Evolutionary conservation across 225 moss, liverwort and hornwort species (phyloP).

Genomic region (Physcomitrellopsis africana): DNA sequence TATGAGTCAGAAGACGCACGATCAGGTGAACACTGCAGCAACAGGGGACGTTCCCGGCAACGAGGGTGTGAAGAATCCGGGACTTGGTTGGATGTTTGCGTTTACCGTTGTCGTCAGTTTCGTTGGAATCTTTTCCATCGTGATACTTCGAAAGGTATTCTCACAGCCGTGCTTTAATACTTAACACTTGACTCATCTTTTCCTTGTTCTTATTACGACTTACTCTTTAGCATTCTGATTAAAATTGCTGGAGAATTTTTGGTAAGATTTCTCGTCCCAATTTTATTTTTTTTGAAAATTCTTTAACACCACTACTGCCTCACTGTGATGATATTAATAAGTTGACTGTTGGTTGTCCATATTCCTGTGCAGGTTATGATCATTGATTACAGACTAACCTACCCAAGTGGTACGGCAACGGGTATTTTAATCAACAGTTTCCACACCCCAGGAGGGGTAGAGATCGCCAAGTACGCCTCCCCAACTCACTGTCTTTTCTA

Average conservation of each 20-base stretch:
- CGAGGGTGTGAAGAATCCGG: constrained; percentile 61
- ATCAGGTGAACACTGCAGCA: constrained; percentile 15
- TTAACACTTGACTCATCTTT: not conserved
- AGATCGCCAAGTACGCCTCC: constrained; percentile 53
- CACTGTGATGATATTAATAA: not conserved
- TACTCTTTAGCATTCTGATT: not conserved
- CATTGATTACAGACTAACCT: constrained; percentile 71
- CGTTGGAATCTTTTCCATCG: constrained; percentile 87
- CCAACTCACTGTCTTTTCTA: not conserved
- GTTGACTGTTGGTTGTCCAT: not conserved
- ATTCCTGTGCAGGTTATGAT: constrained; percentile 65
- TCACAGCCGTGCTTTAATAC: not conserved
- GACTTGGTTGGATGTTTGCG: constrained; percentile 69
- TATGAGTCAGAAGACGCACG: constrained; percentile 53
- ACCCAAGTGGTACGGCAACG: constrained; percentile 81
- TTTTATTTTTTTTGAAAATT: not conserved
- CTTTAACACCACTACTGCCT: not conserved
- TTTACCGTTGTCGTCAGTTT: constrained; percentile 59
- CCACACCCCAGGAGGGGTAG: constrained; percentile 64
- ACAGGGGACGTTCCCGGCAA: constrained; percentile 57
- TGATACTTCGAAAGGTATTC: constrained; percentile 76
- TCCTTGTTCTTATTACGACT: not conserved
- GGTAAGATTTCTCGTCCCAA: not conserved
- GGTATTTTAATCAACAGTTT: constrained; percentile 88
- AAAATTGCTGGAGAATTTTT: not conserved